A percentile compares a stretch with the other conserved stretches of the same genome.
These are phyloP conservation scores for Penicillium brevicompactum DNA, from an alignment of 2,329 filamentous ascomycete genomes.

Conservation along the genomic window DNA sequence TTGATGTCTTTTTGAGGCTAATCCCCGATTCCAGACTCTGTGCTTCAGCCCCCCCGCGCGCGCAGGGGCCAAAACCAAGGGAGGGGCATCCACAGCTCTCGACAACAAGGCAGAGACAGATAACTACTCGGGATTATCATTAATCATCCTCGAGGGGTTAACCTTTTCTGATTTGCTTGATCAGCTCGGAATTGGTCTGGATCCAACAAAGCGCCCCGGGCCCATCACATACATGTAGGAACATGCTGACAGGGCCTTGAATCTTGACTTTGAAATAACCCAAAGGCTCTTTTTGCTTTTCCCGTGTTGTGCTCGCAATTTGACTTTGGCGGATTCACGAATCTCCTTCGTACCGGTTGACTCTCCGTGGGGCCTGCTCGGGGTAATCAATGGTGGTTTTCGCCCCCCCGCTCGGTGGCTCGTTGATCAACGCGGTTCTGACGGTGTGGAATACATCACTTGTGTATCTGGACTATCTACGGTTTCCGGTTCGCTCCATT, in stretches of 20 bases:
- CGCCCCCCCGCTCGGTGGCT: not conserved
- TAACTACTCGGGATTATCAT: not conserved
- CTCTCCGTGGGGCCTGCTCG: slow-evolving; percentile 1
- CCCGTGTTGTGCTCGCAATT: not conserved
- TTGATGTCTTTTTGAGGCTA: slow-evolving; percentile 10
- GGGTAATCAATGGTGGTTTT: not conserved
- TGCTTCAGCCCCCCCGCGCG: slow-evolving; percentile 1
- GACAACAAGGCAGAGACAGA: not conserved
- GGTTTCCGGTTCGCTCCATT: not conserved
- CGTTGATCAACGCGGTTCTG: not conserved
- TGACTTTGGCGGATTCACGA: not conserved
- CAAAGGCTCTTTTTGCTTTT: not conserved
- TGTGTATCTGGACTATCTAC: not conserved
- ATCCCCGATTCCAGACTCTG: slow-evolving; percentile 5
- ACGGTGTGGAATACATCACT: not conserved
- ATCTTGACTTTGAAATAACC: not conserved
- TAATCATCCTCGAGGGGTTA: not conserved
- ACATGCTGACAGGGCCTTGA: slow-evolving; percentile 1
- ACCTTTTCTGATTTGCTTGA: slow-evolving; percentile 1
- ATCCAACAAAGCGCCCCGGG: slow-evolving; percentile 7
- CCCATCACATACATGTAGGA: slow-evolving; percentile 2
- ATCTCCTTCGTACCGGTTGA: not conserved
- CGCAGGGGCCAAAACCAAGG: slow-evolving; percentile 2
- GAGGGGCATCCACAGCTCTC: not conserved
- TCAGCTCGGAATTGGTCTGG: slow-evolving; percentile 1